Evolutionary conservation across 805 yeast species (phyloP).

Genomic region (Jamesozyma gamospora): DNA sequence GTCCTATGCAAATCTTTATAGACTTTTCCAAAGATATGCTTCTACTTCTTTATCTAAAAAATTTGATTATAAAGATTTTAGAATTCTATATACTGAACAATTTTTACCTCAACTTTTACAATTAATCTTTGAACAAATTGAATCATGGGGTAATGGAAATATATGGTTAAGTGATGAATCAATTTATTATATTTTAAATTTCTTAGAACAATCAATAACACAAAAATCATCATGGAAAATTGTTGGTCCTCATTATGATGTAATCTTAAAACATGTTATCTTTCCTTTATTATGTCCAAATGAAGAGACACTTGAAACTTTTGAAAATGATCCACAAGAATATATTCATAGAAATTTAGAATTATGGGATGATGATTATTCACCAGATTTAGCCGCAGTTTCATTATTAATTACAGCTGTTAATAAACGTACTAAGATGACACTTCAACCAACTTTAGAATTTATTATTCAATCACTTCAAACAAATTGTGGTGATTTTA

Average conservation of each 20-base stretch:
- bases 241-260: conserved; percentile 54
- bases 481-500: conserved; percentile 10
- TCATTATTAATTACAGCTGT: conserved; percentile 64
- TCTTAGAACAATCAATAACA: conserved; percentile 51
- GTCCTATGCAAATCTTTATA: conserved; percentile 69
- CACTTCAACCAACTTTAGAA: conserved; percentile 50
- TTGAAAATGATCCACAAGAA: conserved; percentile 82
- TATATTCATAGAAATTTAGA: conserved; percentile 69
- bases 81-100: conserved; percentile 40
- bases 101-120: conserved; percentile 67
- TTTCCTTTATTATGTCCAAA: conserved; percentile 68
- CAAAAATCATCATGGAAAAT: conserved; percentile 55
- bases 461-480: conserved; percentile 47
- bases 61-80: conserved; percentile 53
- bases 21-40: conserved; percentile 65
- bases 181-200: conserved; percentile 54
- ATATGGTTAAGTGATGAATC: conserved; percentile 64
- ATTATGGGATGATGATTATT: conserved; percentile 46
- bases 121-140: conserved; percentile 55
- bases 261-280: conserved; percentile 59
- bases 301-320: conserved; percentile 57
- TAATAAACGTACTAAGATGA: conserved; percentile 50
- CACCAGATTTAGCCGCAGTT: conserved; percentile 75
- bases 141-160: conserved; percentile 56
- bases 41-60: conserved; percentile 37